Evolutionary conservation across 1,139 yeast genomes (phyloP), one percentile per base, ranked within the genome.

Genomic region (Zygosaccharomyces pseudobailii): DNA sequence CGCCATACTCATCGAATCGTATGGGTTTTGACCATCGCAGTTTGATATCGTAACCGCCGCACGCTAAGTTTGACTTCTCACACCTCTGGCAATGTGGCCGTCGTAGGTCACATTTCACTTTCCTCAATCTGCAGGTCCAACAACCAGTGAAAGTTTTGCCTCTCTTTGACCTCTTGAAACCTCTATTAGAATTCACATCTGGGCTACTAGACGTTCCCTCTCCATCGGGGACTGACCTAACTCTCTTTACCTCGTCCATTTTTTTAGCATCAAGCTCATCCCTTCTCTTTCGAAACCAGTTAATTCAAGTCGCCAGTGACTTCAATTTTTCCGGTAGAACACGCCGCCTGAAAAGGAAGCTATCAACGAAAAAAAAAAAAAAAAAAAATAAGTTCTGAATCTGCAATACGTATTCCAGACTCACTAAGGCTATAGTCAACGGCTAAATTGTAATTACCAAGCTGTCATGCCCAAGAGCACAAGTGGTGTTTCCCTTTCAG

Each of bases 11-110:
- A 44, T 71, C 72, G 53, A 79, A 81, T 46, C 69, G 65, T 5
- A 80, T 68, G 2, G 85, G 81, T 21, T 68, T 68, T 7, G 85
- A 78, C 96, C 96, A 88, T 53, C 89, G 71, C 24, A 88, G 74
- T 53, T 84, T 86, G 53, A 88, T 83, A 50, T 81, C 87, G 59
- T 87, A 88, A 0, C 96, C 96, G 28, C 85, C 88, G 61, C 96
- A 88, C 4, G 72, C 70, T 22, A 84, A 62, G 0, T 83, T 80
- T 2, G 81, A 72, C 55, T 74, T 75, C 47, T 67, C 70, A 55
- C 87, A 81, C 43, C 80, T 68, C 30, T 61, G 56, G 61, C 87
- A 81, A 5, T 66, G 56, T 0, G 87, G 87, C 50, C 71, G 71
- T 13, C 71, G 68, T 43, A 77, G 63, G 59, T 80, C 85, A 61